A percentile compares a stretch with the other conserved stretches of the same genome.
Conservation (phyloP, 2,329 filamentous ascomycete species). For the Neoarthrinium moseri region DNA sequence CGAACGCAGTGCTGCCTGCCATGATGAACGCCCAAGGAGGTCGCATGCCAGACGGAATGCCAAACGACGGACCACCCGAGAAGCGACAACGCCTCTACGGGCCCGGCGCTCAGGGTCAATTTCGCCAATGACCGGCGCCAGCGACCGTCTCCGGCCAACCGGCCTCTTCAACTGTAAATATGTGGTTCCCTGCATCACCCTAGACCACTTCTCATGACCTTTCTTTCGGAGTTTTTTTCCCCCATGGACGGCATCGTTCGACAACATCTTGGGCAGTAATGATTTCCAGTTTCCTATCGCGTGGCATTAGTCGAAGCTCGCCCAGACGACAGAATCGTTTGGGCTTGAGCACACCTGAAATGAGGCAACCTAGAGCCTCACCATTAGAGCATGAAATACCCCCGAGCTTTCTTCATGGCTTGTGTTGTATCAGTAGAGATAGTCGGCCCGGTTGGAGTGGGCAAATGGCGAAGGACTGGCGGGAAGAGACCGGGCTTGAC, state of each 20-base stretch:
- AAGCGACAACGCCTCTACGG: slow-evolving; percentile 12
- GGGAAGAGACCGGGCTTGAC: too few species aligned
- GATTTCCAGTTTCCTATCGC: background rate
- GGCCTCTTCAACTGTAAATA: slow-evolving; percentile 5
- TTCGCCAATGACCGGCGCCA: background rate
- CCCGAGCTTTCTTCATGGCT: slow-evolving; percentile 3
- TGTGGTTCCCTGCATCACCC: background rate
- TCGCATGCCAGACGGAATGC: slow-evolving; percentile 7
- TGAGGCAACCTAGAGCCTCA: slow-evolving; percentile 4
- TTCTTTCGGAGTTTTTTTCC: background rate
- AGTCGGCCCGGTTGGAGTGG: too few species aligned
- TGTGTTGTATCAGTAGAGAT: background rate
- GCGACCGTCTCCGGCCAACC: background rate
- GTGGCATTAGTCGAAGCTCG: background rate
- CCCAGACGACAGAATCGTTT: background rate
- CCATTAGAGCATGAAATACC: slow-evolving; percentile 9
- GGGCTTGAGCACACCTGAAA: background rate
- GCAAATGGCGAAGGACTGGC: too few species aligned
- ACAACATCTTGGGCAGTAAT: too few species aligned
- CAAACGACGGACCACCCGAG: slow-evolving; percentile 11
- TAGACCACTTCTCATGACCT: background rate
- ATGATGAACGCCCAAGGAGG: slow-evolving; percentile 19
- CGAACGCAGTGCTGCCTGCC: slow-evolving; percentile 37
- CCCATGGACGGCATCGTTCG: background rate
- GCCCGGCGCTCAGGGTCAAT: background rate